Base-by-base conservation (phyloP, 2,329 filamentous ascomycete species). In the Beauveria medogensis region DNA sequence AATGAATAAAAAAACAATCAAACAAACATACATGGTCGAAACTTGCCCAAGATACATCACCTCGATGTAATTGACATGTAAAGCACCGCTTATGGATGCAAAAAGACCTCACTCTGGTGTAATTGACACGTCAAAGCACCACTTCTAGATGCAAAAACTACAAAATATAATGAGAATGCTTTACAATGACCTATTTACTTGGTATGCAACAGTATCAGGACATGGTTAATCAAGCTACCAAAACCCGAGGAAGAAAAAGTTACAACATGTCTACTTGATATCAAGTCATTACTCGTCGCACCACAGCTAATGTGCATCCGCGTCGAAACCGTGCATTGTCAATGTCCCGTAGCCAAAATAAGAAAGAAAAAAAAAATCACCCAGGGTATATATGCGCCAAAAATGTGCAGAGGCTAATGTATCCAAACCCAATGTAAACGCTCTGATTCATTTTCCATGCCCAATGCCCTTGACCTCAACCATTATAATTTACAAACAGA, bases 351-450 rank as follows among this genome's bases (percentile, higher is more conserved):
- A 46, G 37, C 18, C 37, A 26, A 46, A 18, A 37, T 22, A 44
- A 14, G 26, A 10, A 8, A 9, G 9, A 20, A 20, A 46, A 9
- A n/a, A 20, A 20, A 46, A 6, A n/a, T 12, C 43, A 46, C 40
- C 56, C 56, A 34, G 56, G 56, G 56, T 59, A 59, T 59, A 59
- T 59, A 52, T 59, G 56, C 56, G 56, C 56, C 48, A 24, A 18
- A 44, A 52, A 52, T 44, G 14, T 30, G 40, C 9, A 26, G n/a
- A 52, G 34, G 20, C 24, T 34, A 14, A 18, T 26, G 46, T 51
- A 58, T 53, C 56, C 48, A 43, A 59, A 10, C 26, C 48, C 56
- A 59, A 51, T 58, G 46, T 40, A 41, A 58, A 37, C 55, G 24
- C 34, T 37, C 34, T 37, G 34, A 14, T 37, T 14, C 34, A 34